A percentile compares a stretch with the other conserved stretches of the same genome.
These are phyloP conservation scores for Picochlorum costavermella DNA, from an alignment of 139 green algal genomes.

Conservation along the genomic window DNA sequence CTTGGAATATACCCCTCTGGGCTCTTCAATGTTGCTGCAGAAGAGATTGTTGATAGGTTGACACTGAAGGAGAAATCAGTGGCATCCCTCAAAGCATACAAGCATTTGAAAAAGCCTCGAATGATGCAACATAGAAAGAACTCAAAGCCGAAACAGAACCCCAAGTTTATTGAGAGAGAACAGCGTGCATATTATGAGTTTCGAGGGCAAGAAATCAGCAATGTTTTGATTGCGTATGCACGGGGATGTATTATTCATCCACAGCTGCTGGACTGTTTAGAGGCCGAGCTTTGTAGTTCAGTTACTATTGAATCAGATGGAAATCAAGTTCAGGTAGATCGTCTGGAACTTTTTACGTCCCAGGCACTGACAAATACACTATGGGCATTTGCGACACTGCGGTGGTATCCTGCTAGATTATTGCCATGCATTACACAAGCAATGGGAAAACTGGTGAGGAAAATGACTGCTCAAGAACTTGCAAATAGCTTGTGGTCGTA, in stretches of 20 bases:
- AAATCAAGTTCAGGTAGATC: background rate
- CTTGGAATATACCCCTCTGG: conserved; percentile 28
- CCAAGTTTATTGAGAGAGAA: background rate
- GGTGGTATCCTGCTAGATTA: conserved; percentile 32
- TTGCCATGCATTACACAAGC: conserved; percentile 20
- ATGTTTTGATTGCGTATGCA: conserved; percentile 17
- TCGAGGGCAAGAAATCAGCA: conserved; percentile 12
- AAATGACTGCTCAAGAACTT: conserved; percentile 32
- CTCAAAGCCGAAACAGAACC: background rate
- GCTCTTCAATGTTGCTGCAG: conserved; percentile 21
- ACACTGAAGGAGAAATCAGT: conserved; percentile 1
- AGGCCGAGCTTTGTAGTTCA: conserved; percentile 11
- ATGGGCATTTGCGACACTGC: conserved; percentile 33
- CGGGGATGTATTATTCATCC: conserved; percentile 10
- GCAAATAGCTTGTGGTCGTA: conserved; percentile 31
- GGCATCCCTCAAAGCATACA: background rate
- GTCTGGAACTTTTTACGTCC: conserved; percentile 4
- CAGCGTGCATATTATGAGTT: conserved; percentile 2
- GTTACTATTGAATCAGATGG: conserved; percentile 1
- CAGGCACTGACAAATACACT: conserved; percentile 37
- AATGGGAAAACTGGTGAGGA: conserved; percentile 9
- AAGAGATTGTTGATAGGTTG: conserved; percentile 16
- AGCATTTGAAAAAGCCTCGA: background rate
- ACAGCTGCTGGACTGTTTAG: conserved; percentile 9
- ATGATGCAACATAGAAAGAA: conserved; percentile 1